A percentile compares a stretch with the other conserved stretches of the same genome.
These are phyloP conservation scores for Cladophialophora bantiana DNA, from an alignment of 2,329 filamentous ascomycete genomes.

Conservation along the genomic window DNA sequence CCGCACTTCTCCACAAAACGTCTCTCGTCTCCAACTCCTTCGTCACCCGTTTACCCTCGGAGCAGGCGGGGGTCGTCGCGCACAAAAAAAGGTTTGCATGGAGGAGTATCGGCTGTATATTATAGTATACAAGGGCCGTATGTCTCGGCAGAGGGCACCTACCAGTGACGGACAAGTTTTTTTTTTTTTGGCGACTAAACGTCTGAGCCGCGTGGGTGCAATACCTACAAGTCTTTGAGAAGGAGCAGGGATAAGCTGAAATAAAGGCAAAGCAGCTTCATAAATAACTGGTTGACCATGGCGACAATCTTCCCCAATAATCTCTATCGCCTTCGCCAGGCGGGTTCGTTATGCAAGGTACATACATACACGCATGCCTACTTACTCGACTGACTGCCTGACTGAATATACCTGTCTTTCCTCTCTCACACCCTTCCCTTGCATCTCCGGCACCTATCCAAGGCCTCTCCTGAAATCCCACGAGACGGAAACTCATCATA, in stretches of 20 bases:
- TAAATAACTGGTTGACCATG: conserved; percentile 8
- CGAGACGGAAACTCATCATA: not conserved
- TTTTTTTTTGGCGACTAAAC: too few relatives aligned
- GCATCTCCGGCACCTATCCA: not conserved
- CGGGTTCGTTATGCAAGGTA: conserved; percentile 23
- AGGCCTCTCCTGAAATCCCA: not conserved
- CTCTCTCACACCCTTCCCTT: not conserved
- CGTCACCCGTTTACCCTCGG: not conserved
- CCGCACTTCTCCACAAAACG: conserved; percentile 1
- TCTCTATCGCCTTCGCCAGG: conserved; percentile 12
- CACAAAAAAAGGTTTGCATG: not conserved
- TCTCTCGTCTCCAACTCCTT: not conserved
- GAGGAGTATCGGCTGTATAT: not conserved
- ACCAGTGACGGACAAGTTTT: too few relatives aligned
- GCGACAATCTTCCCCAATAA: conserved; percentile 18
- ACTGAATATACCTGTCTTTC: not conserved
- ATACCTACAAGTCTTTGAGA: too few relatives aligned
- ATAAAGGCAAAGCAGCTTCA: not conserved
- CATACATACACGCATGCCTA: not conserved
- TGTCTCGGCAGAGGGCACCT: too few relatives aligned
- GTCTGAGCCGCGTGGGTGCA: too few relatives aligned
- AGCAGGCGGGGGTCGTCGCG: not conserved
- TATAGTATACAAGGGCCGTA: too few relatives aligned
- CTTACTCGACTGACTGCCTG: not conserved
- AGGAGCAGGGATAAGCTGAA: not conserved